Percentiles rank a stretch among this genome's conserved stretches.
Conservation (phyloP, 305 asterid species). For the Coffea humblotiana region DNA sequence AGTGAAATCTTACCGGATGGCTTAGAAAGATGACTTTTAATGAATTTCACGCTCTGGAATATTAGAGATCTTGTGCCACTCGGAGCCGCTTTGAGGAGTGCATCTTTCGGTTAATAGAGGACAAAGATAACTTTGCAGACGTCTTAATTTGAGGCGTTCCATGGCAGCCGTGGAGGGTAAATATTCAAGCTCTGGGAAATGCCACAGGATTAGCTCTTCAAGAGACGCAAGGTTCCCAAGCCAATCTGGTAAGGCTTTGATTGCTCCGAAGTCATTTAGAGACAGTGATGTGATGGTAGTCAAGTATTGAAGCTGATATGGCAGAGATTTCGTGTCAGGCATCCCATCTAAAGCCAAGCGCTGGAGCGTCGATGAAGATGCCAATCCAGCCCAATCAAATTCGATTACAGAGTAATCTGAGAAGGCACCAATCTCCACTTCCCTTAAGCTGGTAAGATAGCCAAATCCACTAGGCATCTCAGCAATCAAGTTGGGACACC, state of each 20-base stretch:
- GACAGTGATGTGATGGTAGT: not conserved
- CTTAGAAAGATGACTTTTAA: too few relatives aligned
- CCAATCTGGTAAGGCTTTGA: slow-evolving; percentile 20
- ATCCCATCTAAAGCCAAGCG: not conserved
- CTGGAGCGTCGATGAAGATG: slow-evolving; percentile 15
- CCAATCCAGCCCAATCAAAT: not conserved
- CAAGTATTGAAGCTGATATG: slow-evolving; percentile 18
- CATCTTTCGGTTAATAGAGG: too few relatives aligned
- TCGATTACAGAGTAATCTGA: not conserved
- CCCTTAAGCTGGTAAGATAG: too few relatives aligned
- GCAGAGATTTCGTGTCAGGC: not conserved
- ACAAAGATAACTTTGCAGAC: too few relatives aligned
- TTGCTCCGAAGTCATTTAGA: not conserved
- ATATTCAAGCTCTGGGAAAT: too few relatives aligned
- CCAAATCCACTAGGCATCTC: not conserved
- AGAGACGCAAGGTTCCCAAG: slow-evolving; percentile 26
- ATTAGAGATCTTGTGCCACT: too few relatives aligned
- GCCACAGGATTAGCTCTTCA: not conserved
- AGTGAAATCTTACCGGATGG: too few relatives aligned
- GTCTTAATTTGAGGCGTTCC: too few relatives aligned
- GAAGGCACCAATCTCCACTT: not conserved
- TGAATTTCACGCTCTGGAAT: too few relatives aligned
- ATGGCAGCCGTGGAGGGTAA: too few relatives aligned
- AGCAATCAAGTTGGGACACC: not conserved
- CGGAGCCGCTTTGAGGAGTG: too few relatives aligned